Percentiles rank a stretch among this genome's conserved stretches.
phyloP scores from a whole-genome alignment of 768 basidiomycete genomes.

The Hortiboletus campestris region DNA sequence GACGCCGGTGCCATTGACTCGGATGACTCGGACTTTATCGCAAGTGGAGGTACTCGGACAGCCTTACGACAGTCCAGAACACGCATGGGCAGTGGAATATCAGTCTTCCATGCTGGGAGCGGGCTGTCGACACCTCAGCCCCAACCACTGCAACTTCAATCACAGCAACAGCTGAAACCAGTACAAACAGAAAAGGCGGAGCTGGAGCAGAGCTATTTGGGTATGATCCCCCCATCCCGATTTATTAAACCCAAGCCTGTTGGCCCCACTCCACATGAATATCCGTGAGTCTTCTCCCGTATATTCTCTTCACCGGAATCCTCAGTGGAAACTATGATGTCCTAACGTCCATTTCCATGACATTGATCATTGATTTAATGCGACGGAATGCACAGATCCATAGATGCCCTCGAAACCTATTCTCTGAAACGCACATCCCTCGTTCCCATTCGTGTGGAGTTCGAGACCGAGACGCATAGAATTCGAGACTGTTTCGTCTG shows the following conservation, averaged over 20 bases:
- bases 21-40: conserved; percentile 80
- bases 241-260: conserved; percentile 66
- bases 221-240: conserved; percentile 76
- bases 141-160: conserved; percentile 15
- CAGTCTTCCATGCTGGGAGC: conserved; percentile 53
- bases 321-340: not conserved
- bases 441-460: conserved; percentile 92
- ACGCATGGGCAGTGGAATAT: conserved; percentile 47
- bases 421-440: conserved; percentile 55
- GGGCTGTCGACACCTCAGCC: conserved; percentile 39
- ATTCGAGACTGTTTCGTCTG: conserved; percentile 95
- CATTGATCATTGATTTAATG: conserved; percentile 18
- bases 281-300: conserved; percentile 57
- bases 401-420: conserved; percentile 61
- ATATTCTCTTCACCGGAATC: not conserved
- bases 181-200: conserved; percentile 50
- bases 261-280: conserved; percentile 62
- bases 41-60: conserved; percentile 62
- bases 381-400: conserved; percentile 44
- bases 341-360: conserved; percentile 15
- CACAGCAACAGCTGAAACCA: conserved; percentile 18
- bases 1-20: conserved; percentile 81
- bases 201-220: conserved; percentile 87
- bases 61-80: conserved; percentile 47
- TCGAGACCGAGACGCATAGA: conserved; percentile 88